These are phyloP conservation scores for Zygosaccharomyces sapae DNA, from an alignment of 1,139 yeast genomes.

Conservation along the genomic window DNA sequence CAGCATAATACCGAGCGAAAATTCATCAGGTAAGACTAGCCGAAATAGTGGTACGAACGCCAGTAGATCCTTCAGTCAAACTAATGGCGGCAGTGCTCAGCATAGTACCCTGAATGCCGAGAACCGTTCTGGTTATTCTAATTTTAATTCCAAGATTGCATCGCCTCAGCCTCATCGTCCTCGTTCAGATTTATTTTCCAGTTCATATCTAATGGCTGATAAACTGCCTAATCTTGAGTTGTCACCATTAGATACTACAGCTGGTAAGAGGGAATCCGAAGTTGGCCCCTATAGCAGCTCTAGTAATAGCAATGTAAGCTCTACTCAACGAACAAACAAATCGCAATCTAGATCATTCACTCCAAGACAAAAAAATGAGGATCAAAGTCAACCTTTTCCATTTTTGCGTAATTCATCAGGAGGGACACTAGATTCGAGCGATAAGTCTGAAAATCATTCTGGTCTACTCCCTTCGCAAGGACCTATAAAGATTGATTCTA, in stretches of 20 bases:
- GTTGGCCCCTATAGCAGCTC: not conserved
- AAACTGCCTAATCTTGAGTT: slow-evolving; percentile 17
- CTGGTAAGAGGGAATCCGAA: slow-evolving; percentile 4
- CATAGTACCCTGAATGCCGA: not conserved
- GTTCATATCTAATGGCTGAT: slow-evolving; percentile 41
- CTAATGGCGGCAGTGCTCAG: not conserved
- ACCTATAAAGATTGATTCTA: slow-evolving; percentile 9
- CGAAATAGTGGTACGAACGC: not conserved
- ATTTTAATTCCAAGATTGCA: slow-evolving; percentile 9
- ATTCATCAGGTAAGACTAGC: not conserved
- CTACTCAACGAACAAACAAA: slow-evolving; percentile 5
- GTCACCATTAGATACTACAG: not conserved
- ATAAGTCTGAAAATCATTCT: slow-evolving; percentile 7
- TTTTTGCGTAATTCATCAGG: slow-evolving; percentile 3
- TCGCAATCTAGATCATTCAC: slow-evolving; percentile 39
- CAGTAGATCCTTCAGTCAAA: not conserved
- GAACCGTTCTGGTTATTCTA: not conserved
- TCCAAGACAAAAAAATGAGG: slow-evolving; percentile 34
- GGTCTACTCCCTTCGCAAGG: slow-evolving; percentile 11
- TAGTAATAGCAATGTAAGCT: slow-evolving; percentile 4
- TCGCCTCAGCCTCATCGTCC: slow-evolving; percentile 27
- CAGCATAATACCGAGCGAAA: not conserved
- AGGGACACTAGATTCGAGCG: slow-evolving; percentile 2
- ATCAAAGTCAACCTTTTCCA: slow-evolving; percentile 1
- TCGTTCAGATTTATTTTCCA: slow-evolving; percentile 39